These are phyloP conservation scores for Candida berthetii DNA, from an alignment of 805 yeast species.

Conservation along the genomic window DNA sequence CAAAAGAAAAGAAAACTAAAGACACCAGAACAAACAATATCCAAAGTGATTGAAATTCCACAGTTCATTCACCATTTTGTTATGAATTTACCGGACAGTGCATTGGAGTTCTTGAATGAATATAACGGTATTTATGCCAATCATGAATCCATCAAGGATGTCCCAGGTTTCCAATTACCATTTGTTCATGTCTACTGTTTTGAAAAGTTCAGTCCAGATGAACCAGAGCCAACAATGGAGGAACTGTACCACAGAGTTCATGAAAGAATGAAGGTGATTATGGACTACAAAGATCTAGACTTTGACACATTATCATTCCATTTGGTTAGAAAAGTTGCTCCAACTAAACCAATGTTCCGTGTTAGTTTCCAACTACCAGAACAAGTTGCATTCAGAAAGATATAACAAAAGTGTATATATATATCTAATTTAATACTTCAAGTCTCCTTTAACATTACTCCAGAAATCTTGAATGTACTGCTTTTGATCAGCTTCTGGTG, in stretches of 20 bases:
- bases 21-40: conserved; percentile 16
- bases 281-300: conserved; percentile 37
- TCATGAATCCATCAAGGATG: conserved; percentile 26
- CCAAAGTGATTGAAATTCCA: conserved; percentile 37
- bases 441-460: conserved; percentile 39
- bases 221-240: conserved; percentile 64
- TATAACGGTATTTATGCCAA: conserved; percentile 65
- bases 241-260: conserved; percentile 65
- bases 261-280: conserved; percentile 37
- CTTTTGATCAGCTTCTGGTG: conserved; percentile 32
- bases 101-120: conserved; percentile 74
- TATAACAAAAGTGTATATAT: neutral
- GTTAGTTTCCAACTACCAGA: conserved; percentile 70
- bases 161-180: conserved; percentile 58
- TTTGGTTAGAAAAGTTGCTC: conserved; percentile 89
- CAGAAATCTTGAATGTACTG: conserved; percentile 42
- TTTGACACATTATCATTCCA: conserved; percentile 57
- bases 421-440: conserved; percentile 27
- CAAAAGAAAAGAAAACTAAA: conserved; percentile 30
- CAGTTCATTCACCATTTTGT: conserved; percentile 63
- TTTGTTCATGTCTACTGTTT: conserved; percentile 85
- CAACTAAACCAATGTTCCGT: conserved; percentile 95
- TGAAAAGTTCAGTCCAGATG: conserved; percentile 77
- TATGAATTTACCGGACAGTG: conserved; percentile 95
- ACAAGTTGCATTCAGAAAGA: conserved; percentile 47